phyloP scores from a whole-genome alignment of 805 yeast species.

The Allodekkera sacchari region DNA sequence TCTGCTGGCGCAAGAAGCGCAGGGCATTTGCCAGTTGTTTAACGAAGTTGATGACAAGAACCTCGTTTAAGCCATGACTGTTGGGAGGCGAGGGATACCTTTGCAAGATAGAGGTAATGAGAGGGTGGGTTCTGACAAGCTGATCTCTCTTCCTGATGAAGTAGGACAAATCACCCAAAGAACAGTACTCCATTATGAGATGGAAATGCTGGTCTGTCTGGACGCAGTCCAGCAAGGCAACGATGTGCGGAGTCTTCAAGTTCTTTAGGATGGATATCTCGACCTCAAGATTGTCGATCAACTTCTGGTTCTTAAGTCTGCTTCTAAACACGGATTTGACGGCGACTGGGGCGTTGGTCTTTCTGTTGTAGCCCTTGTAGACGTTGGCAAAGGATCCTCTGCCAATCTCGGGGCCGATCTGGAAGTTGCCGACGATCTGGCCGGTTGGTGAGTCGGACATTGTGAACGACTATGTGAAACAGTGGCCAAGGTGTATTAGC shows the following conservation, averaged over 20 bases:
- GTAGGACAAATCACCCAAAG: conserved; percentile 87
- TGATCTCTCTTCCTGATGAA: conserved; percentile 74
- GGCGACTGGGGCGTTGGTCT: conserved; percentile 61
- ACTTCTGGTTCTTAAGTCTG: conserved; percentile 74
- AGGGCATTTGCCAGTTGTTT: conserved; percentile 83
- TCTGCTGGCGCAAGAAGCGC: conserved; percentile 69
- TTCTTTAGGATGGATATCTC: conserved; percentile 86
- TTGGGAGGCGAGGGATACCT: conserved; percentile 76
- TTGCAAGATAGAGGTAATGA: conserved; percentile 64
- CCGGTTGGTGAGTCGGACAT: conserved; percentile 4
- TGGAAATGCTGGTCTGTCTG: conserved; percentile 73
- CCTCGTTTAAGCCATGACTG: conserved; percentile 71
- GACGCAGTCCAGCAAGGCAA: conserved; percentile 73
- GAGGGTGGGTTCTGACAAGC: conserved; percentile 66
- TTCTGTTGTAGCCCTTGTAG: conserved; percentile 65
- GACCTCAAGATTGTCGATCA: conserved; percentile 83
- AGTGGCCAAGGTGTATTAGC: too few relatives aligned
- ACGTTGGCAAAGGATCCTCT: conserved; percentile 95
- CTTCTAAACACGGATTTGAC: conserved; percentile 81
- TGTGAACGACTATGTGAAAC: conserved; percentile 1
- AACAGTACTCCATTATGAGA: conserved; percentile 92
- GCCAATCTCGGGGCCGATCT: conserved; percentile 80
- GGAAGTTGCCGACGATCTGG: conserved; percentile 36
- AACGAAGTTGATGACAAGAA: conserved; percentile 72
- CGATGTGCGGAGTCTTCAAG: conserved; percentile 89